Evolutionary conservation across 2,329 filamentous ascomycete genomes (phyloP), one percentile per base, ranked within the genome.

Genomic region (Simplicillium aogashimaense): DNA sequence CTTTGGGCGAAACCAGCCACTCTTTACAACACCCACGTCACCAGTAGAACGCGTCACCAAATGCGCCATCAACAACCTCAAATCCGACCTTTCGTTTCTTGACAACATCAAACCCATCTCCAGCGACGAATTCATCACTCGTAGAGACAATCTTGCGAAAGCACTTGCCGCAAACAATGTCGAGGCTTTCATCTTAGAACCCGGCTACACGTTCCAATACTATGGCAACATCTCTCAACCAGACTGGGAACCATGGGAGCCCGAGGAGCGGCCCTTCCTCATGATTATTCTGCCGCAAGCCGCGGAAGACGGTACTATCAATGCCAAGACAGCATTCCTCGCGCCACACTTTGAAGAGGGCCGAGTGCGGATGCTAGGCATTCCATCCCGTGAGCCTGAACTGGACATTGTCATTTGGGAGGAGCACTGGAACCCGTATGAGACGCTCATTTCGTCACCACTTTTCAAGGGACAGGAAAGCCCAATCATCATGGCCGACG

Each of bases 191-290:
- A 60, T 78, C 2, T 60, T 79, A 1, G 78, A 82, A 50, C 78
- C 78, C 2, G 77, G 77, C 2, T 81, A 78, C 50, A 78, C 74
- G 0, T 80, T 81, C 47, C 70, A 76, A 56, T 78, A 81, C 53
- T 81, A 78, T 50, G 76, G 66, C 36, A 81, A 81, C 49, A 64
- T 76, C 33, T 77, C 72, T 1, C 76, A 81, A 50, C 54, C 53
- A 1, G 70, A 80, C 44, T 81, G 76, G 77, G 76, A 81, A 46
- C 69, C 71, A 1, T 81, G 75, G 75, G 76, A 80, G 61, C 75
- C 76, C 0, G 76, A 81, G 49, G 76, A 81, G 50, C 66, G 75
- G 2, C 77, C 77, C 0, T 79, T 81, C 43, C 53, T 81, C 16
- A 79, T 81, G 73, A 50, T 81, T 14, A 63, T 81, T 10, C 58